A percentile compares a stretch with the other conserved stretches of the same genome.
These are phyloP conservation scores for Termitomyces sp. DNA, from an alignment of 768 basidiomycete species.

Conservation along the genomic window DNA sequence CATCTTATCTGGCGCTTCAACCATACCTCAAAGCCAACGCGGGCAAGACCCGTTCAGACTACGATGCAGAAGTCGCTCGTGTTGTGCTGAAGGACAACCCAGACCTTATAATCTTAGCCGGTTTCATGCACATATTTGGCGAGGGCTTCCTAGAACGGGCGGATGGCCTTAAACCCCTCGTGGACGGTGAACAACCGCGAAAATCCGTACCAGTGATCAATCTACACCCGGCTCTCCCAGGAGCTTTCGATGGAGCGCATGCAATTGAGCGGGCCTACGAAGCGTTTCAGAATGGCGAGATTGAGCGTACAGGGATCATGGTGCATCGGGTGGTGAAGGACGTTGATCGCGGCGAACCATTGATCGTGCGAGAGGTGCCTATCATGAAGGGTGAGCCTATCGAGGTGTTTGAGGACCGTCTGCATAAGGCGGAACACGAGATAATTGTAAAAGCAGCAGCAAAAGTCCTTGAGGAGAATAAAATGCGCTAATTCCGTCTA, in stretches of 20 bases:
- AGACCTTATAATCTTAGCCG: constrained; percentile 90
- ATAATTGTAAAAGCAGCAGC: constrained; percentile 85
- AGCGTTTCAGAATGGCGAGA: constrained; percentile 80
- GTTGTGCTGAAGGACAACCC: constrained; percentile 60
- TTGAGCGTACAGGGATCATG: constrained; percentile 80
- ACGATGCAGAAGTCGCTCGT: constrained; percentile 76
- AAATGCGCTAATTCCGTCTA: neutral
- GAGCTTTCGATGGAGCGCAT: constrained; percentile 93
- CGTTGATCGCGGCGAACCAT: constrained; percentile 87
- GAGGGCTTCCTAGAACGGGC: constrained; percentile 73
- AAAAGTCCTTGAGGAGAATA: constrained; percentile 53
- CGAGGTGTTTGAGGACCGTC: constrained; percentile 65
- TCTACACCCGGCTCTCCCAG: constrained; percentile 92
- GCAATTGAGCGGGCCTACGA: constrained; percentile 88
- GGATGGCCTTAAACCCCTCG: constrained; percentile 31
- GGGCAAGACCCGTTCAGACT: constrained; percentile 72
- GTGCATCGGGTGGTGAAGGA: constrained; percentile 90
- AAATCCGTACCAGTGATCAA: constrained; percentile 81
- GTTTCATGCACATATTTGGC: constrained; percentile 97
- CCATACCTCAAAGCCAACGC: constrained; percentile 74
- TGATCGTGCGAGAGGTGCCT: constrained; percentile 76
- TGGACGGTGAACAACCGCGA: constrained; percentile 28
- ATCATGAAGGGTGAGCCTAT: constrained; percentile 67
- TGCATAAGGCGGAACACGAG: constrained; percentile 85
- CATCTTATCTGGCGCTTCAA: constrained; percentile 77